These are phyloP conservation scores for Salix exigua DNA, from an alignment of 345 rosid genomes.

Conservation along the genomic window DNA sequence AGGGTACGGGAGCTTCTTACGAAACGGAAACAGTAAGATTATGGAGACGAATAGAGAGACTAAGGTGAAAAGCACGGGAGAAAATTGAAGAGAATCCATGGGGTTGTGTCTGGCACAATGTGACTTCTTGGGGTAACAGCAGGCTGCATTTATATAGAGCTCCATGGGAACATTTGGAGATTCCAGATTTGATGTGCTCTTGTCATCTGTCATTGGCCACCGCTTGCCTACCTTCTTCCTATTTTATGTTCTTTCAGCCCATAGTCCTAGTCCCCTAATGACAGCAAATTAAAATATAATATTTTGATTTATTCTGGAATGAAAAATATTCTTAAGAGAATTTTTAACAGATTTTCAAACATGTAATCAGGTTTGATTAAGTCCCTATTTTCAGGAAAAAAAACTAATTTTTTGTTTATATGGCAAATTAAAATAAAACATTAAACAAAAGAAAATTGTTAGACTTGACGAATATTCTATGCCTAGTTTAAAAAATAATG, in stretches of 20 bases:
- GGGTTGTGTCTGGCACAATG: not conserved
- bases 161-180: not conserved
- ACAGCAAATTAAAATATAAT: too few species aligned
- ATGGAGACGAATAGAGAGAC: not conserved
- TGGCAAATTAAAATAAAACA: too few species aligned
- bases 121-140: not conserved
- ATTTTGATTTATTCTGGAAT: too few species aligned
- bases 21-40: not conserved
- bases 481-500: not conserved
- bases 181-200: not conserved
- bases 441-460: not conserved
- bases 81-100: conserved; percentile 6
- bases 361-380: too few species aligned
- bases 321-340: too few species aligned
- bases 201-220: not conserved
- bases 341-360: too few species aligned
- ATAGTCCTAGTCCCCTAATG: not conserved
- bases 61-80: not conserved
- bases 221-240: not conserved
- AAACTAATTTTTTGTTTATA: too few species aligned
- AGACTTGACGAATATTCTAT: not conserved
- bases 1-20: not conserved
- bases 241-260: not conserved
- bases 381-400: too few species aligned
- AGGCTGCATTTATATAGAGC: not conserved